These are phyloP conservation scores for Vitis hybrid DNA, from an alignment of 177 flowering plant genomes.

Conservation along the genomic window DNA sequence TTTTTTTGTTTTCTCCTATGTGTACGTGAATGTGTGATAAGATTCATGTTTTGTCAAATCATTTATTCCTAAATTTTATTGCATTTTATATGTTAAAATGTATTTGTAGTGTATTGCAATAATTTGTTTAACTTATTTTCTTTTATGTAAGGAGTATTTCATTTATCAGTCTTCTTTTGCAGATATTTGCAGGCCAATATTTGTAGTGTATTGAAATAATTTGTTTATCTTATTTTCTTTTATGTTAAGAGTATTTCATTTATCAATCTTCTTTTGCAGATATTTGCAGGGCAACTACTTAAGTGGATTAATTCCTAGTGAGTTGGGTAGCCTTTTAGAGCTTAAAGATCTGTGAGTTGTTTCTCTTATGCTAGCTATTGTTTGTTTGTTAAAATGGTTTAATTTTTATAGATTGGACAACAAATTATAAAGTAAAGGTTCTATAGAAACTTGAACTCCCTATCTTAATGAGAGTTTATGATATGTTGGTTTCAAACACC, in stretches of 20 bases:
- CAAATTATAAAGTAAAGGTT: no score
- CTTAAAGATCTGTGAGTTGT: conserved; percentile 69
- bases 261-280: conserved; percentile 33
- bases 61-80: no score
- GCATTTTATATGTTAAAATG: no score
- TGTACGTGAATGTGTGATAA: no score
- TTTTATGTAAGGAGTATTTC: not conserved
- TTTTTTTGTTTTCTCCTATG: no score
- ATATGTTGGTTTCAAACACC: no score
- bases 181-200: conserved; percentile 83
- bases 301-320: conserved; percentile 75
- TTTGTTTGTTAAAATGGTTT: not conserved
- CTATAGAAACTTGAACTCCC: no score
- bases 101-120: no score
- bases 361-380: conserved; percentile 4
- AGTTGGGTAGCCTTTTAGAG: conserved; percentile 60
- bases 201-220: no score
- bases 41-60: no score
- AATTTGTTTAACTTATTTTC: not conserved
- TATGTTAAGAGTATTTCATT: not conserved
- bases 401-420: no score
- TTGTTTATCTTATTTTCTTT: conserved; percentile 2
- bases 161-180: conserved; percentile 12
- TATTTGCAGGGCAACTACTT: conserved; percentile 90
- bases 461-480: no score